Base-by-base conservation (phyloP, 306 rosid species). In the Elaeagnus macrophylla region DNA sequence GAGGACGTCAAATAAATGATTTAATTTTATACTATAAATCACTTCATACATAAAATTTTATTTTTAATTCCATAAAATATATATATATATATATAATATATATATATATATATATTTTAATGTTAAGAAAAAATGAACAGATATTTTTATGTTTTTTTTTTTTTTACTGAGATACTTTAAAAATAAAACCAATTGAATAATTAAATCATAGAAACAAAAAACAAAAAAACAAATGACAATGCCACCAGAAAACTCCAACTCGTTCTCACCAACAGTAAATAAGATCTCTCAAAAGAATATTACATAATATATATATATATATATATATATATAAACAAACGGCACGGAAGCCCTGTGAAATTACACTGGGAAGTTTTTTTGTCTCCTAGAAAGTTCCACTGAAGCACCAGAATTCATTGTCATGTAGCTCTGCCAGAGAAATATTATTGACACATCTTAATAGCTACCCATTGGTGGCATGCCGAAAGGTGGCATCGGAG, bases 391-490 rank as follows among this genome's bases (percentile, higher is more conserved):
- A 65, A 49, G 65, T 50, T 53, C 17, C 12, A 56, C 71, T 67
- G 66, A 51, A 61, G 37, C 41, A 55, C 61, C 59, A 38, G 39
- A 50, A 60, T 35, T 39, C 51, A 20, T 25, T 5, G 4, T 25
- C 32, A 35, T 51, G 55, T 54, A 14, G 56, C 64, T 52, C 48
- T 51, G 25, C 59, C 20, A 6, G 13, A 16, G 41, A 14, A 44
- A 6, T 11, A 13, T 61, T 39, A 20, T 54, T n/a, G 57, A 16
- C 57, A 6, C 48, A 3, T 49, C 57, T 83, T 79, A 90, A 73
- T 81, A 90, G 80, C 80, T n/a, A n/a, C 97, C 97, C 97, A 86
- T 91, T 15, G 97, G 86, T 59, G 97, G 96, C 97, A 86, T 91
- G 63, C 97, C 97, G 58, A 51, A 91, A 37, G 96, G 89, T 50